Conservation (phyloP, 352 stramenopile genomes). For the Thalassiosira sp. region DNA sequence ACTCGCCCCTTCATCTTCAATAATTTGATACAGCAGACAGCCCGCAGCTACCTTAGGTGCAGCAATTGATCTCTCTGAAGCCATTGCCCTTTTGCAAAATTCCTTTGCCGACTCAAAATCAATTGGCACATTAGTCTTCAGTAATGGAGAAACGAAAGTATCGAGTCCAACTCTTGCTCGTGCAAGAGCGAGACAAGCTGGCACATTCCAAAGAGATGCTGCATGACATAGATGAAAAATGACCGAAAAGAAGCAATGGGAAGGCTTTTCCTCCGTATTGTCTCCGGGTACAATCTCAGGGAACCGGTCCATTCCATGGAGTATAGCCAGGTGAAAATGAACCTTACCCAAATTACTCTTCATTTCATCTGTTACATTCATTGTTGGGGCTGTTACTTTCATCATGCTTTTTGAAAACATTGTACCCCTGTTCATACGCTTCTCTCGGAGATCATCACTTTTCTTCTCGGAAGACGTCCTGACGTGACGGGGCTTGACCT, state of each 20-base stretch:
- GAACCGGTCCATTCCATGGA: slow-evolving; percentile 72
- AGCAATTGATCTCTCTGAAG: slow-evolving; percentile 34
- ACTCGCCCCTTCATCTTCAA: slow-evolving; percentile 58
- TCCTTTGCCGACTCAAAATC: slow-evolving; percentile 79
- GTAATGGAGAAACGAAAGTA: slow-evolving; percentile 56
- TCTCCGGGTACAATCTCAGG: slow-evolving; percentile 61
- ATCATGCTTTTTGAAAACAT: slow-evolving; percentile 46
- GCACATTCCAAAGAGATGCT: slow-evolving; percentile 55
- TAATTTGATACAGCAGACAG: slow-evolving; percentile 74
- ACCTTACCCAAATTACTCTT: slow-evolving; percentile 70
- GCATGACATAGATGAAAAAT: slow-evolving; percentile 75
- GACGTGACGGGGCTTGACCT: slow-evolving; percentile 53
- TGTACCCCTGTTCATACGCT: slow-evolving; percentile 15
- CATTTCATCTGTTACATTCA: slow-evolving; percentile 63
- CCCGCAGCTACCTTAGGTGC: slow-evolving; percentile 65
- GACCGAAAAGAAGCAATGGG: slow-evolving; percentile 70
- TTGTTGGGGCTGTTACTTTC: slow-evolving; percentile 35
- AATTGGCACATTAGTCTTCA: slow-evolving; percentile 63
- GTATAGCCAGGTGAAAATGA: slow-evolving; percentile 72
- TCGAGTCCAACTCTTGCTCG: slow-evolving; percentile 60
- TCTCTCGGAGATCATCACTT: slow-evolving; percentile 17
- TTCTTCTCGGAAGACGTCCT: not conserved
- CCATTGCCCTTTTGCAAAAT: slow-evolving; percentile 63
- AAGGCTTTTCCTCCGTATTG: slow-evolving; percentile 39
- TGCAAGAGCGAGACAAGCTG: slow-evolving; percentile 68